A percentile compares a stretch with the other conserved stretches of the same genome.
These are phyloP conservation scores for Leccinum variicolor DNA, from an alignment of 768 basidiomycete species.

Conservation along the genomic window DNA sequence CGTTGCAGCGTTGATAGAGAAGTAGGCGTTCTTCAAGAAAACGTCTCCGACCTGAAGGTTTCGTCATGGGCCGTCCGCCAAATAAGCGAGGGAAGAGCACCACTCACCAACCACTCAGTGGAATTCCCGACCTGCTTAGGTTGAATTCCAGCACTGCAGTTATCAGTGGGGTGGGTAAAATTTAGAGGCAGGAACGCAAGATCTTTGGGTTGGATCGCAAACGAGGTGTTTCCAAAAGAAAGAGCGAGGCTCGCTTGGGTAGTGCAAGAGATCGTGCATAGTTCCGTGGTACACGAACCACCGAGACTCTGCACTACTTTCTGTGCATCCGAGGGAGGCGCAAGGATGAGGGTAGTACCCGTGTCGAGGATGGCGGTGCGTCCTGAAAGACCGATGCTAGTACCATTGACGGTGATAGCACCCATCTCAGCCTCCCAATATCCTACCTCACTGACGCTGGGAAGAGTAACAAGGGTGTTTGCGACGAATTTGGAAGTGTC, in stretches of 20 bases:
- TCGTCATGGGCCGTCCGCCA: neutral
- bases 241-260: conserved; percentile 51
- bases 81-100: neutral
- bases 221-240: conserved; percentile 53
- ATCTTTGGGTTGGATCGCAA: conserved; percentile 65
- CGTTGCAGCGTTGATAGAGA: conserved; percentile 56
- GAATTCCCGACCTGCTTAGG: conserved; percentile 56
- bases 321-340: conserved; percentile 46
- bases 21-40: conserved; percentile 76
- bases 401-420: conserved; percentile 55
- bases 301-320: conserved; percentile 60
- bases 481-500: conserved; percentile 67
- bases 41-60: conserved; percentile 55
- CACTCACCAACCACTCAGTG: conserved; percentile 65
- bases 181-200: conserved; percentile 55
- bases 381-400: conserved; percentile 45
- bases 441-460: conserved; percentile 61
- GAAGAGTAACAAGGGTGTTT: conserved; percentile 52
- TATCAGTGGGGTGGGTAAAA: conserved; percentile 49
- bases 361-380: conserved; percentile 70
- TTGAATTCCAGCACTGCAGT: conserved; percentile 70
- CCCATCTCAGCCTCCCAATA: conserved; percentile 81
- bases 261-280: conserved; percentile 66
- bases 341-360: conserved; percentile 45
- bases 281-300: conserved; percentile 44